Conservation (phyloP, 2,329 filamentous ascomycete species). For the Penicillium brasilianum region DNA sequence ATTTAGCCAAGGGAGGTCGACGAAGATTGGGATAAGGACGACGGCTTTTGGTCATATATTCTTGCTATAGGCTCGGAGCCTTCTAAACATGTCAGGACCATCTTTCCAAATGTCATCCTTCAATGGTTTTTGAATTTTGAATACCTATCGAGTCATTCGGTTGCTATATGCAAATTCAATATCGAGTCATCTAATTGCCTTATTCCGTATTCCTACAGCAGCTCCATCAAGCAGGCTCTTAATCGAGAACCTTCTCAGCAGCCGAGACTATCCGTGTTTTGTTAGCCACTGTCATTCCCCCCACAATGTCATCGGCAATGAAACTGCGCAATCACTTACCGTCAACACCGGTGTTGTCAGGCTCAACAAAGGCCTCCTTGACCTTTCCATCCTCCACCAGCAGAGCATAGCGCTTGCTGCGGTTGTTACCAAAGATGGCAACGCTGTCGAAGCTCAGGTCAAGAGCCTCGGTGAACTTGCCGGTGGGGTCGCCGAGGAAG, state of each 20-base stretch:
- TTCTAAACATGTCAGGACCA: too few relatives aligned
- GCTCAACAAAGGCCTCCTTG: slow-evolving; percentile 79
- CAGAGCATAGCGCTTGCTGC: slow-evolving; percentile 87
- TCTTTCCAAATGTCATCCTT: not conserved
- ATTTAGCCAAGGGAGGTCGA: too few relatives aligned
- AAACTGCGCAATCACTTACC: slow-evolving; percentile 56
- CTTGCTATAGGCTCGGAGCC: too few relatives aligned
- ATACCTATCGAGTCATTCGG: not conserved
- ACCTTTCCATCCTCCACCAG: slow-evolving; percentile 85
- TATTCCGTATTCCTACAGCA: not conserved
- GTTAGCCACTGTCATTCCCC: slow-evolving; percentile 13
- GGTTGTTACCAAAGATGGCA: slow-evolving; percentile 78
- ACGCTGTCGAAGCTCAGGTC: slow-evolving; percentile 81
- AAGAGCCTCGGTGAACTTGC: slow-evolving; percentile 79
- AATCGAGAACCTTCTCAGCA: slow-evolving; percentile 57
- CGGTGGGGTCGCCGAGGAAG: slow-evolving; percentile 82
- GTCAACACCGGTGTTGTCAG: slow-evolving; percentile 82
- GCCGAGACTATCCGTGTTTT: slow-evolving; percentile 48
- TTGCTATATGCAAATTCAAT: not conserved
- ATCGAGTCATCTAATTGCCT: not conserved
- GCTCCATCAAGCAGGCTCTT: slow-evolving; percentile 10
- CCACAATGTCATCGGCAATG: slow-evolving; percentile 2
- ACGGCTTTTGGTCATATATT: too few relatives aligned
- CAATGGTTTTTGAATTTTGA: not conserved
- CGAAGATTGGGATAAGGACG: too few relatives aligned